Evolutionary conservation across 2,329 filamentous ascomycete species (phyloP).

Genomic region (Penicillium sp.): DNA sequence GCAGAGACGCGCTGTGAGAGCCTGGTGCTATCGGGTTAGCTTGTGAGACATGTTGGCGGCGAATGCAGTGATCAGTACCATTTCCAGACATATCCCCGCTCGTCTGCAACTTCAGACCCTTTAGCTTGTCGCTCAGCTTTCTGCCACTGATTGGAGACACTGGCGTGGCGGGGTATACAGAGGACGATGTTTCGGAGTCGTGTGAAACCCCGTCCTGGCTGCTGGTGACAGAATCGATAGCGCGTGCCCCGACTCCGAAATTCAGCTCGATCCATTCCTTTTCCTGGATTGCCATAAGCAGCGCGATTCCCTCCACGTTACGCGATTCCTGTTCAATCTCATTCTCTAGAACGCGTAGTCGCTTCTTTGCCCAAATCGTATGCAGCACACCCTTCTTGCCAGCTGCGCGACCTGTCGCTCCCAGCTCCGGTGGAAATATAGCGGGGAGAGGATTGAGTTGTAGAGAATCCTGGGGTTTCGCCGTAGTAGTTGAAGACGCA

Average conservation of each 20-base stretch:
- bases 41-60: neutral
- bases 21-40: constrained; percentile 16
- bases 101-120: constrained; percentile 75
- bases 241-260: constrained; percentile 63
- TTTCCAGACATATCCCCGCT: constrained; percentile 62
- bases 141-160: constrained; percentile 65
- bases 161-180: constrained; percentile 54
- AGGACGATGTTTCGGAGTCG: constrained; percentile 22
- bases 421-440: constrained; percentile 78
- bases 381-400: constrained; percentile 82
- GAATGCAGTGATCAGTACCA: constrained; percentile 48
- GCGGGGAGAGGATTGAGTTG: constrained; percentile 79
- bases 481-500: neutral
- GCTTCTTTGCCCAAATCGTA: constrained; percentile 85
- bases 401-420: constrained; percentile 63
- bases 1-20: constrained; percentile 45
- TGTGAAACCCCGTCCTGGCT: constrained; percentile 9
- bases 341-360: constrained; percentile 70
- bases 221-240: constrained; percentile 33
- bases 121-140: constrained; percentile 75
- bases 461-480: constrained; percentile 45
- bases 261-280: constrained; percentile 82
- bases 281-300: constrained; percentile 82
- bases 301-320: constrained; percentile 78
- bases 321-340: constrained; percentile 76